Conservation (phyloP, 2,329 filamentous ascomycete species). For the Ophiostoma ulmi region DNA sequence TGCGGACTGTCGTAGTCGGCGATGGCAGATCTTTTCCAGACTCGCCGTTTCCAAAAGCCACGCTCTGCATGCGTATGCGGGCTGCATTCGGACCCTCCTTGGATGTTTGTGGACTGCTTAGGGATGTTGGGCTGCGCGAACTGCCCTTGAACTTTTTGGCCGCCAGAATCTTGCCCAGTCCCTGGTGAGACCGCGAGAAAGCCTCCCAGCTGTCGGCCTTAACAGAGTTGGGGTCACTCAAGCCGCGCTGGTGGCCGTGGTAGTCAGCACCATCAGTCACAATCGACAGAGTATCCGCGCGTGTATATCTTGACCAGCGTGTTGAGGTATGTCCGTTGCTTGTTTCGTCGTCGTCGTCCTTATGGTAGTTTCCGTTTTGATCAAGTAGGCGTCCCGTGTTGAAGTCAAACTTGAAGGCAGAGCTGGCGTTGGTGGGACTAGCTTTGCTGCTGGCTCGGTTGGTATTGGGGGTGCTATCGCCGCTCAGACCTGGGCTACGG, state of each 20-base stretch:
- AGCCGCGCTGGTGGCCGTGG: conserved; percentile 13
- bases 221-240: conserved; percentile 1
- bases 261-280: neutral
- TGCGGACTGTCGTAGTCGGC: neutral
- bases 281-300: conserved; percentile 18
- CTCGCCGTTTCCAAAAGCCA: neutral
- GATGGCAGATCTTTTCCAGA: neutral
- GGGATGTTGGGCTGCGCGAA: neutral
- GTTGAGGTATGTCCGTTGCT: conserved; percentile 19
- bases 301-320: conserved; percentile 26
- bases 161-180: conserved; percentile 11
- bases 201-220: conserved; percentile 25
- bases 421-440: neutral
- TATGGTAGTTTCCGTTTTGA: neutral
- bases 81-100: neutral
- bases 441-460: conserved; percentile 12
- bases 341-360: conserved; percentile 4
- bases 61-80: neutral
- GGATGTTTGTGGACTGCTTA: neutral
- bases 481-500: neutral
- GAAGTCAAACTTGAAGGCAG: neutral
- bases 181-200: conserved; percentile 23
- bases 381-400: neutral
- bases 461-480: neutral
- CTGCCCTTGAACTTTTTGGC: neutral